Evolutionary conservation across 1,139 yeast genomes (phyloP).

Genomic region (Blastobotrys apis): DNA sequence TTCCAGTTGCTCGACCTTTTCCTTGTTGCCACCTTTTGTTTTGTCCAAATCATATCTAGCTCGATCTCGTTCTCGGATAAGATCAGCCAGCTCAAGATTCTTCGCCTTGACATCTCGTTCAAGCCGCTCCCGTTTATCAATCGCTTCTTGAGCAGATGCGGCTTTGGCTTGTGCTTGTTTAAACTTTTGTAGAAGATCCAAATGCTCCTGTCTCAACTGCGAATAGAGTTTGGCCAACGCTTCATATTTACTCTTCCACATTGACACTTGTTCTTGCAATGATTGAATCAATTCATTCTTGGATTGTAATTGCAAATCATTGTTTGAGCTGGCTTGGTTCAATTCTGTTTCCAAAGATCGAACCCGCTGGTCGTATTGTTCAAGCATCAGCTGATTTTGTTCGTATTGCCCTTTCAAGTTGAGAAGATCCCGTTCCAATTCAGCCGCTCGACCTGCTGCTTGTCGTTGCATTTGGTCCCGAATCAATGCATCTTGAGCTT

Average conservation of each 20-base stretch:
- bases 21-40: slow-evolving; percentile 59
- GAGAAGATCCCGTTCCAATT: slow-evolving; percentile 74
- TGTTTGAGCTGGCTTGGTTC: slow-evolving; percentile 55
- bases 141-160: slow-evolving; percentile 88
- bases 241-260: slow-evolving; percentile 87
- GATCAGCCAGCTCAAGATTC: slow-evolving; percentile 82
- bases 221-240: slow-evolving; percentile 85
- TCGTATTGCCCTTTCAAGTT: slow-evolving; percentile 79
- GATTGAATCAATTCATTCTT: slow-evolving; percentile 70
- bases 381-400: slow-evolving; percentile 76
- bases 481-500: slow-evolving; percentile 68
- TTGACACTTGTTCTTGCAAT: slow-evolving; percentile 68
- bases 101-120: slow-evolving; percentile 83
- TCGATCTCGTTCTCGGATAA: slow-evolving; percentile 85
- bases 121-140: slow-evolving; percentile 74
- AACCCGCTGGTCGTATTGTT: slow-evolving; percentile 85
- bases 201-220: slow-evolving; percentile 87
- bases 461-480: slow-evolving; percentile 71
- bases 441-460: slow-evolving; percentile 75
- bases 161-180: slow-evolving; percentile 86
- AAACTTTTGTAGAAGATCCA: slow-evolving; percentile 71
- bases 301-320: slow-evolving; percentile 68
- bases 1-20: slow-evolving; percentile 62
- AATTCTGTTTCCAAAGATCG: slow-evolving; percentile 77
- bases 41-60: slow-evolving; percentile 82